Evolutionary conservation across 768 basidiomycete genomes (phyloP).

Genomic region (Aureoboletus auriporus): DNA sequence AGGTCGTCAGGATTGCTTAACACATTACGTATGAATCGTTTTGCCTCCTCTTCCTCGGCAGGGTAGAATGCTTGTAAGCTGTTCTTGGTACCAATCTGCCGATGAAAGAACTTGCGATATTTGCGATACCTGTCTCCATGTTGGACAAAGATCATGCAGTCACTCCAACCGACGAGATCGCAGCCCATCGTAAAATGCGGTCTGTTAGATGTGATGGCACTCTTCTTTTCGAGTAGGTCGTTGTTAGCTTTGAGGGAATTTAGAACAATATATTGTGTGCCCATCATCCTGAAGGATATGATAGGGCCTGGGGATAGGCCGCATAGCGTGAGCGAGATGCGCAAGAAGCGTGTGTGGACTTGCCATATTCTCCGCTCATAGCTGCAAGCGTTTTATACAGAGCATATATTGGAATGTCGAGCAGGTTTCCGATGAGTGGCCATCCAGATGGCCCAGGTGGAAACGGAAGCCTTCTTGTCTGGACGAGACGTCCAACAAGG

Average conservation of each 20-base stretch:
- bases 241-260: slow-evolving; percentile 36
- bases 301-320: too few species aligned
- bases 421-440: too few species aligned
- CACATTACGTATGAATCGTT: slow-evolving; percentile 2
- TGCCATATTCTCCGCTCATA: too few species aligned
- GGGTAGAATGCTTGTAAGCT: slow-evolving; percentile 3
- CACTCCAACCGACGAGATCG: slow-evolving; percentile 19
- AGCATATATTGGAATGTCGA: too few species aligned
- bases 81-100: slow-evolving; percentile 6
- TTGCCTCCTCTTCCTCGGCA: slow-evolving; percentile 2
- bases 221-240: slow-evolving; percentile 13
- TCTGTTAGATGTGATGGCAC: slow-evolving; percentile 3
- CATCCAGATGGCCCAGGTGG: too few species aligned
- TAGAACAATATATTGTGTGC: slow-evolving; percentile 45
- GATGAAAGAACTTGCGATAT: slow-evolving; percentile 7
- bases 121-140: slow-evolving; percentile 5
- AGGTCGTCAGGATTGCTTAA: slow-evolving; percentile 3
- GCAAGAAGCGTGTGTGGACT: too few species aligned
- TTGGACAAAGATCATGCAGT: slow-evolving; percentile 3
- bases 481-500: too few species aligned
- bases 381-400: too few species aligned
- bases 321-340: too few species aligned
- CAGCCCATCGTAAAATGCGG: slow-evolving; percentile 9
- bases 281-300: slow-evolving; percentile 2
- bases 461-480: too few species aligned